These are phyloP conservation scores for Meredithiella fracta DNA, from an alignment of 2,329 filamentous ascomycete genomes.

Conservation along the genomic window DNA sequence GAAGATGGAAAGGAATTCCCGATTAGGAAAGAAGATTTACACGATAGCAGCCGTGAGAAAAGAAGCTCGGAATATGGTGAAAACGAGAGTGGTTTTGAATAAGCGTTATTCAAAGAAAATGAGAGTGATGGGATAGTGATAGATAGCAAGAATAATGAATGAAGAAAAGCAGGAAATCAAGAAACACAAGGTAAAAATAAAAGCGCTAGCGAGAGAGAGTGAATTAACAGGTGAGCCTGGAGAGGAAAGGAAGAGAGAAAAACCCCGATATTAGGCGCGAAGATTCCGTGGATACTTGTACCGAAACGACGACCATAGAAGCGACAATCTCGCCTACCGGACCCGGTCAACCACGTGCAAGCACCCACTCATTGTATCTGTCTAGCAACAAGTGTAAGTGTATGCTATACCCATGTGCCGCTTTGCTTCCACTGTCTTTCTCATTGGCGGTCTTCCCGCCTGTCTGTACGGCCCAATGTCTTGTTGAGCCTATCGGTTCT, in stretches of 20 bases:
- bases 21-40: constrained; percentile 1
- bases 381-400: too few relatives aligned
- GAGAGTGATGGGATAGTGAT: background rate
- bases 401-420: too few relatives aligned
- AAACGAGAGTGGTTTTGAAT: background rate
- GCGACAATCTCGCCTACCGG: too few relatives aligned
- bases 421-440: too few relatives aligned
- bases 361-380: too few relatives aligned
- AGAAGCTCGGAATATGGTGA: constrained; percentile 11
- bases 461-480: too few relatives aligned
- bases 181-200: background rate
- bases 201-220: background rate
- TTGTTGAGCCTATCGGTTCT: too few relatives aligned
- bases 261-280: too few relatives aligned
- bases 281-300: too few relatives aligned
- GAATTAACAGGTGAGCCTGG: background rate
- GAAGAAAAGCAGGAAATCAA: background rate
- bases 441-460: too few relatives aligned
- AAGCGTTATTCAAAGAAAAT: background rate
- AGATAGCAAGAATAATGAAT: background rate
- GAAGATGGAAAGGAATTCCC: background rate
- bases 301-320: too few relatives aligned
- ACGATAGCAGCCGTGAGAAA: constrained; percentile 10
- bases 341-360: too few relatives aligned
- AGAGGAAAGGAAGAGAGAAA: background rate